These are phyloP conservation scores for Aristolochia californica DNA, from an alignment of 164 flowering plant species.

Conservation along the genomic window DNA sequence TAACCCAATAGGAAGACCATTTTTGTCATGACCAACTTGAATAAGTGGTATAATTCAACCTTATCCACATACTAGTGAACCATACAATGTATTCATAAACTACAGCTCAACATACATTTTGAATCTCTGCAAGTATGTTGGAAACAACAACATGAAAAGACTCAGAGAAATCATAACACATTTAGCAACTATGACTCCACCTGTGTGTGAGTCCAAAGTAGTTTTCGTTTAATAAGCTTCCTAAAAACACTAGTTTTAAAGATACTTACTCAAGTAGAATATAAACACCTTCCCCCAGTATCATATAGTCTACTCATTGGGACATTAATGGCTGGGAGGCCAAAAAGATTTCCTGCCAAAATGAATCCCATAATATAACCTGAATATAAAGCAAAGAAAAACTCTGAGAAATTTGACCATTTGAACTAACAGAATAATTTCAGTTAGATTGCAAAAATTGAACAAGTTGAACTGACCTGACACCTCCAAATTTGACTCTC, in stretches of 20 bases:
- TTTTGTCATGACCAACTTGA: slow-evolving; percentile 91
- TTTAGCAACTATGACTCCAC: no score
- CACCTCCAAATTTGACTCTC: slow-evolving; percentile 73
- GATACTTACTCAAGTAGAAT: no score
- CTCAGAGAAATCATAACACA: no score
- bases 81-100: no score
- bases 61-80: background rate
- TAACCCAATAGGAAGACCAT: slow-evolving; percentile 95
- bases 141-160: no score
- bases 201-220: no score
- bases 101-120: background rate
- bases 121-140: no score
- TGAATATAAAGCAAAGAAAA: slow-evolving; percentile 17
- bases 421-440: background rate
- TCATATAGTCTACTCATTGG: slow-evolving; percentile 47
- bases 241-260: no score
- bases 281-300: background rate
- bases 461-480: slow-evolving; percentile 37
- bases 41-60: background rate
- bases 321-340: slow-evolving; percentile 85
- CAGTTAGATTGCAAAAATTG: background rate
- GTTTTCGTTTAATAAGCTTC: no score
- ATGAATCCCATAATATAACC: slow-evolving; percentile 83
- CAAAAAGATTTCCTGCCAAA: slow-evolving; percentile 78
- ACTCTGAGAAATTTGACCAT: no score